phyloP scores from a whole-genome alignment of 164 flowering plant species.

The Nelumbo lutea region DNA sequence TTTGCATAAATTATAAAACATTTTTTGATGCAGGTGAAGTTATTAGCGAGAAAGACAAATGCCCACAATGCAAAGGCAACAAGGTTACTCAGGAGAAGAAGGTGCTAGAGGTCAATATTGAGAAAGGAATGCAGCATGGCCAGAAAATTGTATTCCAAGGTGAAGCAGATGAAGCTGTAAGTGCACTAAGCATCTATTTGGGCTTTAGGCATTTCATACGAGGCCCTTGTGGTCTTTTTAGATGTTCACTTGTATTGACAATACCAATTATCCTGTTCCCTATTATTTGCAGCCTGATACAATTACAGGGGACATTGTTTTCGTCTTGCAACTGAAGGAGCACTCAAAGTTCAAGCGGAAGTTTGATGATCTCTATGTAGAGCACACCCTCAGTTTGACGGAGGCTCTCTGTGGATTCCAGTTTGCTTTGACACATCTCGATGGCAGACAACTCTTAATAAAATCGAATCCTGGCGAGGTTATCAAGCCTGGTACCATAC shows the following conservation, averaged over 20 bases:
- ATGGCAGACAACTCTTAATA: conserved; percentile 49
- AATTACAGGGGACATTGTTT: conserved; percentile 47
- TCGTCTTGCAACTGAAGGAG: conserved; percentile 47
- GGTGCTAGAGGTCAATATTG: conserved; percentile 63
- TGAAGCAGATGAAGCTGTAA: conserved; percentile 68
- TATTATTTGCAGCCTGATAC: conserved; percentile 49
- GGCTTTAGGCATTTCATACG: not conserved
- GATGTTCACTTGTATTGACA: too few relatives aligned
- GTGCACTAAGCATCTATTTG: not conserved
- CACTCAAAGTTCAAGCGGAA: conserved; percentile 50
- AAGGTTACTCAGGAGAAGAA: conserved; percentile 65
- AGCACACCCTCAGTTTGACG: conserved; percentile 41
- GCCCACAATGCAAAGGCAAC: conserved; percentile 56
- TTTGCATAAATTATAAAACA: too few relatives aligned
- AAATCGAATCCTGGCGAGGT: conserved; percentile 53
- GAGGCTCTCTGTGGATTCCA: conserved; percentile 61
- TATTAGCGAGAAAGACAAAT: conserved; percentile 53
- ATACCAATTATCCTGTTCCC: not conserved
- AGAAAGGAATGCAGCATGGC: conserved; percentile 71
- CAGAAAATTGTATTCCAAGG: conserved; percentile 54
- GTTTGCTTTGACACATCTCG: conserved; percentile 49
- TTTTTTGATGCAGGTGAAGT: conserved; percentile 40
- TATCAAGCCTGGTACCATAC: conserved; percentile 43
- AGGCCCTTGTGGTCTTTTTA: not conserved
- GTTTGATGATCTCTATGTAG: conserved; percentile 40